Evolutionary conservation across 257 asterid species (phyloP), one percentile per base, ranked within the genome.

Genomic region (Ilex asprella): DNA sequence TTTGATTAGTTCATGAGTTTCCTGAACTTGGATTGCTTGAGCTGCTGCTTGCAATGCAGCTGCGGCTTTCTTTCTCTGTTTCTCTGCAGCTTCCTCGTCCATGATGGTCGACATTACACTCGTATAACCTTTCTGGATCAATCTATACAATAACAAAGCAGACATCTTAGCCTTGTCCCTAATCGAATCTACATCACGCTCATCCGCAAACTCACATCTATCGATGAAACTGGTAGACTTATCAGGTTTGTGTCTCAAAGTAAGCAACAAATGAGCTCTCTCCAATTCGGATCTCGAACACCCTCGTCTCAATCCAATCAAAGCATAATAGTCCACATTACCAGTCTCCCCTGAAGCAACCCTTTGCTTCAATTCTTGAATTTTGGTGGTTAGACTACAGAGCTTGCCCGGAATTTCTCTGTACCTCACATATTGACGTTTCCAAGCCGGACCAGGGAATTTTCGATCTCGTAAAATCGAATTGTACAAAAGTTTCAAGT

Each of bases 331-430:
- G 70, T 93, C 99, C 0, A 93, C 96, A 35, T 87, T 87, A 21
- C 87, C 88, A 0, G 81, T 84, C 70, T 93, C 96, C 0, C 97
- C 96, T 2, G 81, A 79, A 39, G 94, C 99, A 53, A 93, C 86
- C 62, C 95, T 84, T 46, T 84, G 86, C 73, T 93, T 87, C 64
- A 85, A 31, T 46, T 86, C 92, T 77, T 89, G 95, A 43, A 87
- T 87, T 69, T 93, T 89, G 3, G 92, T 32, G 3, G 94, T 92
- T 54, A 93, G 68, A 0, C 97, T 87, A 64, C 97, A 87, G 12
- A 93, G 62, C 62, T 63, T 87, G 21, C 99, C 99, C 0, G 99
- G 97, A 55, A 93, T 93, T 76, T 93, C 99, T 56, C 95, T 66
- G 76, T 93, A 93, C 14, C 76, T 88, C 59, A 89, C 85, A n/a